These are phyloP conservation scores for Solanum hybrid DNA, from an alignment of 305 asterid species.

Conservation along the genomic window DNA sequence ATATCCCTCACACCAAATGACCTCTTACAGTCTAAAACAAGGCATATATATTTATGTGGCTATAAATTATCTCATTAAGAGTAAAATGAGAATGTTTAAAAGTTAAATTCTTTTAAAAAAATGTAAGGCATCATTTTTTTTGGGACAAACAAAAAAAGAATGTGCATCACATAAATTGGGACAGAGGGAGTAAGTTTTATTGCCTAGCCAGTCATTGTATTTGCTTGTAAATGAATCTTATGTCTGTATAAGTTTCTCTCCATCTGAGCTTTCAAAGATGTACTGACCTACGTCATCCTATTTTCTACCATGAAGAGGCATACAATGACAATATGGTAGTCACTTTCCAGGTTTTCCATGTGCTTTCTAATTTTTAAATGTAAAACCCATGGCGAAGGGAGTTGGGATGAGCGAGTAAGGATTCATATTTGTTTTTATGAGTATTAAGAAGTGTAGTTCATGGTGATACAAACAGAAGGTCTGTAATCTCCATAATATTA, in stretches of 20 bases:
- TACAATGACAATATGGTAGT: neutral
- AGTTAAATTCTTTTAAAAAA: neutral
- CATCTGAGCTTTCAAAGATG: neutral
- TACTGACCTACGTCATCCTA: neutral
- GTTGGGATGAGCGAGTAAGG: neutral
- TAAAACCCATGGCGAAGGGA: neutral
- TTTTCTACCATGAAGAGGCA: neutral
- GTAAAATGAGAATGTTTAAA: neutral
- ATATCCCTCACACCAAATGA: no score
- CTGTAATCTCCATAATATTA: neutral
- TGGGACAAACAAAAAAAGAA: neutral
- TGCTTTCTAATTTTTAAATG: neutral
- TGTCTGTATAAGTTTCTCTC: neutral
- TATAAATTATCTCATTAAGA: neutral
- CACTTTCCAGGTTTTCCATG: neutral
- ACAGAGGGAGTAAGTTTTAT: neutral
- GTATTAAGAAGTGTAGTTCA: neutral
- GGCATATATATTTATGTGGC: neutral
- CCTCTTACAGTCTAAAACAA: neutral
- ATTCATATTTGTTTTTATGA: neutral
- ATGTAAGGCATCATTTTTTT: neutral
- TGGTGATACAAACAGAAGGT: neutral
- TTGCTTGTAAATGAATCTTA: neutral
- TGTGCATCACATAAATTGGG: neutral
- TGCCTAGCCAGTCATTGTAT: neutral